Conservation (phyloP, 2,329 filamentous ascomycete genomes). For the Pestalotiopsis sp. region DNA sequence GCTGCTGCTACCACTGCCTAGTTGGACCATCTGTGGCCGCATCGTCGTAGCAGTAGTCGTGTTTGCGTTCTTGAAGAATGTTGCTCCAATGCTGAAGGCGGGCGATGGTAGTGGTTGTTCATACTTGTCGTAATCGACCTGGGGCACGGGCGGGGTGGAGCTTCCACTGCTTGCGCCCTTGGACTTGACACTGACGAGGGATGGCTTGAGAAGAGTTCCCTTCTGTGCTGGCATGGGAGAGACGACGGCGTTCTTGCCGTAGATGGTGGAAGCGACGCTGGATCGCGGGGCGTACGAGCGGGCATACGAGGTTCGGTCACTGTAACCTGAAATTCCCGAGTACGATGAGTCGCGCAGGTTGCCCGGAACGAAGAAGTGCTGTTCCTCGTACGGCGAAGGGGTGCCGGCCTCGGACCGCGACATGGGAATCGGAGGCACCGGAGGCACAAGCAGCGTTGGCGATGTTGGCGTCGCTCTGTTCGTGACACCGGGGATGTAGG, state of each 20-base stretch:
- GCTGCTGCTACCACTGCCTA: constrained; percentile 45
- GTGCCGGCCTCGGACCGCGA: constrained; percentile 61
- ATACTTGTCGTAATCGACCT: constrained; percentile 68
- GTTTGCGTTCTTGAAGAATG: constrained; percentile 68
- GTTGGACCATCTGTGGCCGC: constrained; percentile 63
- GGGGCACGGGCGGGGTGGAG: constrained; percentile 71
- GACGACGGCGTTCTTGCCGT: constrained; percentile 87
- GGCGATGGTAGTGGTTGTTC: constrained; percentile 45
- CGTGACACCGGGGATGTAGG: constrained; percentile 96
- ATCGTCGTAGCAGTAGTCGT: constrained; percentile 59
- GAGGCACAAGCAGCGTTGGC: constrained; percentile 80
- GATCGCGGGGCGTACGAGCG: constrained; percentile 63
- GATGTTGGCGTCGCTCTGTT: constrained; percentile 88
- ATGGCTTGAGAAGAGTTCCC: constrained; percentile 84
- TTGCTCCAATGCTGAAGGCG: constrained; percentile 69
- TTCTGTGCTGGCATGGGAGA: constrained; percentile 78
- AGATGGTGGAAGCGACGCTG: constrained; percentile 91
- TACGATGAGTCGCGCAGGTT: constrained; percentile 91
- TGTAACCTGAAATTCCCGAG: constrained; percentile 71
- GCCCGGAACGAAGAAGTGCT: constrained; percentile 91
- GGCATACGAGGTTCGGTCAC: constrained; percentile 65
- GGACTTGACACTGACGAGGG: constrained; percentile 90
- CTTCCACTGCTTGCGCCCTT: constrained; percentile 56
- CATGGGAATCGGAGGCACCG: constrained; percentile 87
- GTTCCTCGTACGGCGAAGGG: constrained; percentile 67